phyloP scores from a whole-genome alignment of 1,284 basidiomycete species.

The Pseudozyma pruni region DNA sequence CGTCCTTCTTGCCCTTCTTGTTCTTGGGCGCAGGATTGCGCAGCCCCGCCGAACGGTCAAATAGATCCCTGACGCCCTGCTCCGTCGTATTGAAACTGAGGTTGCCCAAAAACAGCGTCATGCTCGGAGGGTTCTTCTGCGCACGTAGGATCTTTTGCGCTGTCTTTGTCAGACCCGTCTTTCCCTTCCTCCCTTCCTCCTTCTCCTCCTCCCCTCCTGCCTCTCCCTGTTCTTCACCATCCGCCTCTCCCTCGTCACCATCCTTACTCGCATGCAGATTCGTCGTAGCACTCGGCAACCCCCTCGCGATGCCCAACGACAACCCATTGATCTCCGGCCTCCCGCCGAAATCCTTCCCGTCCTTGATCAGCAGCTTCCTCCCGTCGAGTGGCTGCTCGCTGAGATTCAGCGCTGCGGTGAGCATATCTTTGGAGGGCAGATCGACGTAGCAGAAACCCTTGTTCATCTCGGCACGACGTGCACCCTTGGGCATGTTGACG shows the following conservation, averaged over 20 bases:
- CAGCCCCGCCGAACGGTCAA: slow-evolving; percentile 71
- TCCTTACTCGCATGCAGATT: slow-evolving; percentile 5
- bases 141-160: slow-evolving; percentile 82
- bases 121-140: slow-evolving; percentile 84
- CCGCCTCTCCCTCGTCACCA: not conserved
- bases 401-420: slow-evolving; percentile 78
- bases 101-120: slow-evolving; percentile 88
- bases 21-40: slow-evolving; percentile 30
- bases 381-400: slow-evolving; percentile 87
- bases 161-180: slow-evolving; percentile 75
- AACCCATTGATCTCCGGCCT: slow-evolving; percentile 63
- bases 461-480: slow-evolving; percentile 70
- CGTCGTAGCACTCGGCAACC: slow-evolving; percentile 8
- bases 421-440: slow-evolving; percentile 81
- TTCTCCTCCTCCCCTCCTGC: not conserved
- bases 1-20: slow-evolving; percentile 17
- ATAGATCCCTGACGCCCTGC: slow-evolving; percentile 77
- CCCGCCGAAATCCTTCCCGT: slow-evolving; percentile 73
- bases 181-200: slow-evolving; percentile 36
- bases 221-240: slow-evolving; percentile 1
- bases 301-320: slow-evolving; percentile 33
- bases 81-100: slow-evolving; percentile 85
- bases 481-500: slow-evolving; percentile 72
- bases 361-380: slow-evolving; percentile 89
- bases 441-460: slow-evolving; percentile 94